A percentile compares a stretch with the other conserved stretches of the same genome.
Evolutionary conservation across 345 rosid genomes (phyloP).

Genomic region (Populus davidiana): DNA sequence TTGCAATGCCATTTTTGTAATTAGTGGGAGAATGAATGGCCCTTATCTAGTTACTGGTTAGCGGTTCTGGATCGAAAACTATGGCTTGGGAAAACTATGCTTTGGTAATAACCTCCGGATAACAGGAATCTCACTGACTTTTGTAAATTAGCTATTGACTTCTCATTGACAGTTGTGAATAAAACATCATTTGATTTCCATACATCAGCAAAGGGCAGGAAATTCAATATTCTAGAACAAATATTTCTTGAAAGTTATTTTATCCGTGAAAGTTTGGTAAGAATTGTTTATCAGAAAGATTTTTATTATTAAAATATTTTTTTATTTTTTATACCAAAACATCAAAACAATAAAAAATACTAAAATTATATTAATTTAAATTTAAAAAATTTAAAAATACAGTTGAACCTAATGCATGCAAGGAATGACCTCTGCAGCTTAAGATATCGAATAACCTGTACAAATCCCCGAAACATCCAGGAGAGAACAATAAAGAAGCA

Average conservation of each 20-base stretch:
- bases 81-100: background rate
- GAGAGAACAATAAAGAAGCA: constrained; percentile 8
- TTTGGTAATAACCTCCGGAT: background rate
- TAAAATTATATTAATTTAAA: too few relatives aligned
- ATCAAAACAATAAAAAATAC: too few relatives aligned
- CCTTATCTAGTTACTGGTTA: background rate
- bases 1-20: background rate
- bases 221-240: background rate
- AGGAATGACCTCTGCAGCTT: background rate
- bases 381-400: too few relatives aligned
- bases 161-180: background rate
- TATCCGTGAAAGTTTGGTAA: too few relatives aligned
- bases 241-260: too few relatives aligned
- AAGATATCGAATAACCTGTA: constrained; percentile 1
- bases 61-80: background rate
- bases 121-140: background rate
- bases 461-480: background rate
- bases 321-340: too few relatives aligned
- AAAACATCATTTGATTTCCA: background rate
- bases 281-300: too few relatives aligned
- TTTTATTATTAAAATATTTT: too few relatives aligned
- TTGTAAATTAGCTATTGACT: background rate
- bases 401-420: background rate
- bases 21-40: background rate
- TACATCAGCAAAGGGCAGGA: background rate